These are phyloP conservation scores for Coemansia erecta DNA, from an alignment of 192 early-diverging fungal species.

Conservation along the genomic window DNA sequence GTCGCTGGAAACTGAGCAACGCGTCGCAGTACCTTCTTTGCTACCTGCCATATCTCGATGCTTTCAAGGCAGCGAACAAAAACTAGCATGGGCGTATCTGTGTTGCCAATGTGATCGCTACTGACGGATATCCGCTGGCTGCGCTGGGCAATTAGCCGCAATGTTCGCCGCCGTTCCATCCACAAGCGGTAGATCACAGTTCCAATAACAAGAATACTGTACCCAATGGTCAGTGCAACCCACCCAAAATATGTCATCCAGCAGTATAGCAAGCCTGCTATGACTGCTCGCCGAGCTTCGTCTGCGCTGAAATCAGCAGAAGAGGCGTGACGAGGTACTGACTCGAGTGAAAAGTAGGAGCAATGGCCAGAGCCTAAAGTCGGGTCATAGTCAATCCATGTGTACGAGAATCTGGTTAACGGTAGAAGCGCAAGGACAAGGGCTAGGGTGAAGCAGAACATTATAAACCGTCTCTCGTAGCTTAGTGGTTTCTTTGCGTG, in stretches of 20 bases:
- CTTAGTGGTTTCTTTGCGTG: constrained; percentile 11
- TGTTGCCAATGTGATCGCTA: too few relatives aligned
- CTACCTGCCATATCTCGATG: constrained; percentile 18
- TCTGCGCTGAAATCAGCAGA: not conserved
- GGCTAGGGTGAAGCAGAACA: constrained; percentile 15
- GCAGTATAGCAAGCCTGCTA: constrained; percentile 25
- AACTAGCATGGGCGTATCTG: constrained; percentile 7
- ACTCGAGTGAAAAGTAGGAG: constrained; percentile 36
- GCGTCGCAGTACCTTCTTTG: constrained; percentile 28
- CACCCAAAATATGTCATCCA: constrained; percentile 43
- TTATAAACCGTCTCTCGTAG: constrained; percentile 23
- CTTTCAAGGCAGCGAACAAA: constrained; percentile 14
- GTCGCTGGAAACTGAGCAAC: constrained; percentile 37
- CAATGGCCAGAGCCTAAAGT: constrained; percentile 38
- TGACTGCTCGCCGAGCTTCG: constrained; percentile 15
- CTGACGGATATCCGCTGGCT: not conserved
- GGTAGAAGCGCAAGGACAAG: constrained; percentile 26
- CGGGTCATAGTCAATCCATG: constrained; percentile 35
- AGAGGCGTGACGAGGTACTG: constrained; percentile 9
- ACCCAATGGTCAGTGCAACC: constrained; percentile 24
- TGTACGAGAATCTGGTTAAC: constrained; percentile 20
- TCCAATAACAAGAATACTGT: constrained; percentile 17
- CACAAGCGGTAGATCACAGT: constrained; percentile 20
- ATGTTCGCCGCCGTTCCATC: constrained; percentile 10
- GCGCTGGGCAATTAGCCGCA: constrained; percentile 12